Percentiles rank a stretch among this genome's conserved stretches.
These are phyloP conservation scores for Ceratocystis cubensis DNA, from an alignment of 2,329 filamentous ascomycete species.

Conservation along the genomic window DNA sequence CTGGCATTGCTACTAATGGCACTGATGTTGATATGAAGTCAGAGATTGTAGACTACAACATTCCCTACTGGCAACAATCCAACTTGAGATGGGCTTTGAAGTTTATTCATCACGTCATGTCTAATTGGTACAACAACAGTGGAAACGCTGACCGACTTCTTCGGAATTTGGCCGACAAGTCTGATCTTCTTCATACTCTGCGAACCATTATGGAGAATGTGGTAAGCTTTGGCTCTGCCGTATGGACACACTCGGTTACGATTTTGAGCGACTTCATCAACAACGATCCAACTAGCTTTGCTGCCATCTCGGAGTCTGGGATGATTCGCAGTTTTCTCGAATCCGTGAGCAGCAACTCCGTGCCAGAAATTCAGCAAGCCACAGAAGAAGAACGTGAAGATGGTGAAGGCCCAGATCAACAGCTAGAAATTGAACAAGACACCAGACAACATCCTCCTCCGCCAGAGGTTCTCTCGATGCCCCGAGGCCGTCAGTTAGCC, in stretches of 20 bases:
- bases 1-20: conserved; percentile 55
- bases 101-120: conserved; percentile 93
- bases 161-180: conserved; percentile 87
- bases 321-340: conserved; percentile 77
- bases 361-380: conserved; percentile 27
- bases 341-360: conserved; percentile 52
- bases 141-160: conserved; percentile 82
- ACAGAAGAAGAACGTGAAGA: conserved; percentile 24
- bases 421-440: conserved; percentile 19
- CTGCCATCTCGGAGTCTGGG: conserved; percentile 86
- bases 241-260: conserved; percentile 89
- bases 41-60: conserved; percentile 78
- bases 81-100: conserved; percentile 89
- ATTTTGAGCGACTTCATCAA: conserved; percentile 95
- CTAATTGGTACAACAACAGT: conserved; percentile 52
- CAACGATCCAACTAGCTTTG: conserved; percentile 95
- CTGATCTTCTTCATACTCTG: conserved; percentile 66
- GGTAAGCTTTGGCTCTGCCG: conserved; percentile 70
- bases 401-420: conserved; percentile 27
- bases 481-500: conserved; percentile 39
- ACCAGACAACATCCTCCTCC: conserved; percentile 42
- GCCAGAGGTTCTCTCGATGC: conserved; percentile 36
- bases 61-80: conserved; percentile 87
- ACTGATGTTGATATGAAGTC: conserved; percentile 60
- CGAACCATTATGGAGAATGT: conserved; percentile 72